Conservation (phyloP, 352 stramenopile species). For the Globisporangium paroecandrum region DNA sequence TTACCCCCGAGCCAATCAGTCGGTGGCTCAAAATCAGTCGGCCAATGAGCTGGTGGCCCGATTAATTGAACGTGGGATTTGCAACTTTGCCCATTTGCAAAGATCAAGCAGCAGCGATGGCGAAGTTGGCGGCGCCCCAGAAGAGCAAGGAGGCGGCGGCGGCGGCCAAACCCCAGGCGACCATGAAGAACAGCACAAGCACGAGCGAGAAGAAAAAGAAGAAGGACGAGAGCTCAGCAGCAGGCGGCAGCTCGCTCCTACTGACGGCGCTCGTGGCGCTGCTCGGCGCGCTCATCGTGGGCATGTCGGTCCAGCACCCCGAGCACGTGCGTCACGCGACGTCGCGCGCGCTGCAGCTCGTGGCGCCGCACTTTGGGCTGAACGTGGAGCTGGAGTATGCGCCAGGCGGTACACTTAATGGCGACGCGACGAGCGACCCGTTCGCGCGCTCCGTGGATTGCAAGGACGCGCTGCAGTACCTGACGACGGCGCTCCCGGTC, state of each 20-base stretch:
- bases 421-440: not conserved
- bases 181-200: not conserved
- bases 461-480: slow-evolving; percentile 27
- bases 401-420: too few species aligned
- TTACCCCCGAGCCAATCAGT: too few species aligned
- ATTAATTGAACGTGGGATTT: too few species aligned
- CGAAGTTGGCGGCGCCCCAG: not conserved
- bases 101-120: slow-evolving; percentile 1
- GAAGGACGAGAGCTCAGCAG: not conserved
- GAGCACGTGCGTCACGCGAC: slow-evolving; percentile 5
- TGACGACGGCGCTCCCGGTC: slow-evolving; percentile 51
- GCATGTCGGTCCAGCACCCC: not conserved
- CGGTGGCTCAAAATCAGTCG: too few species aligned
- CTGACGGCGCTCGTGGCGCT: slow-evolving; percentile 1
- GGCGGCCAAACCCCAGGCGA: not conserved
- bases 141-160: not conserved
- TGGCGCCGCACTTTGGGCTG: slow-evolving; percentile 6
- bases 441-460: slow-evolving; percentile 28
- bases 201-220: not conserved
- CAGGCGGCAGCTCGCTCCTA: not conserved
- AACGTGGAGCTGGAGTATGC: not conserved
- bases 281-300: slow-evolving; percentile 6
- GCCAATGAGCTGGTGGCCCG: too few species aligned
- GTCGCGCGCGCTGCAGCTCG: slow-evolving; percentile 9
- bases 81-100: too few species aligned